These are phyloP conservation scores for Ceratobasidium sp. DNA, from an alignment of 1,284 basidiomycete species.

Conservation along the genomic window DNA sequence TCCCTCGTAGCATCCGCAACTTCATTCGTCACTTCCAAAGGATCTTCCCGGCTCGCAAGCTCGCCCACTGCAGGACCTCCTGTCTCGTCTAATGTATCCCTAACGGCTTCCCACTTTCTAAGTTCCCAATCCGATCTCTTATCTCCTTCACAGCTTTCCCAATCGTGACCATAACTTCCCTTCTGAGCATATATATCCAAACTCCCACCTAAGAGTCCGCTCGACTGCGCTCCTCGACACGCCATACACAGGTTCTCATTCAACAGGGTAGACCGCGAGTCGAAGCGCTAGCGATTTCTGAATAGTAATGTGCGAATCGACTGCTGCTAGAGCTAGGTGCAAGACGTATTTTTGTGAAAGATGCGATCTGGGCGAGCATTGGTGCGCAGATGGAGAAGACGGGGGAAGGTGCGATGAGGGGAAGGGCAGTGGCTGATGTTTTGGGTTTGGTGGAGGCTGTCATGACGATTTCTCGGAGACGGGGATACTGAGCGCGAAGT, in stretches of 20 bases:
- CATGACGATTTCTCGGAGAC: conserved; percentile 99
- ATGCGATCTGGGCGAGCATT: conserved; percentile 68
- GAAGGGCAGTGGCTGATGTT: conserved; percentile 98
- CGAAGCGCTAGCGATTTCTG: conserved; percentile 83
- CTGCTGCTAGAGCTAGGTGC: conserved; percentile 88
- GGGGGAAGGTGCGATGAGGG: conserved; percentile 64
- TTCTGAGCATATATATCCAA: conserved; percentile 88
- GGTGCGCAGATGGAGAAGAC: background rate
- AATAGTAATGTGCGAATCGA: conserved; percentile 88
- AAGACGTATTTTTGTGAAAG: conserved; percentile 94
- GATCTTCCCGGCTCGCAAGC: conserved; percentile 59
- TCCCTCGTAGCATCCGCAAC: conserved; percentile 81
- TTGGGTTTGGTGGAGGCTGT: conserved; percentile 97
- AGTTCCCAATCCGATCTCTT: conserved; percentile 85
- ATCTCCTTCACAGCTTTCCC: conserved; percentile 87
- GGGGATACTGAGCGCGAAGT: conserved; percentile 99
- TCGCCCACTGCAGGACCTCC: conserved; percentile 59
- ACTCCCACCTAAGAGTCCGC: conserved; percentile 77
- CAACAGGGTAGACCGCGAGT: conserved; percentile 88
- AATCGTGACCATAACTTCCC: conserved; percentile 89
- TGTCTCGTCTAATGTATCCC: conserved; percentile 60
- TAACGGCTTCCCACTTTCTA: conserved; percentile 78
- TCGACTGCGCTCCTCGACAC: conserved; percentile 83
- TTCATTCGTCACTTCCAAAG: conserved; percentile 80
- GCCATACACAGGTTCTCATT: conserved; percentile 90